Evolutionary conservation across 1,284 basidiomycete species (phyloP).

Genomic region (Fomitiporia mediterranea): DNA sequence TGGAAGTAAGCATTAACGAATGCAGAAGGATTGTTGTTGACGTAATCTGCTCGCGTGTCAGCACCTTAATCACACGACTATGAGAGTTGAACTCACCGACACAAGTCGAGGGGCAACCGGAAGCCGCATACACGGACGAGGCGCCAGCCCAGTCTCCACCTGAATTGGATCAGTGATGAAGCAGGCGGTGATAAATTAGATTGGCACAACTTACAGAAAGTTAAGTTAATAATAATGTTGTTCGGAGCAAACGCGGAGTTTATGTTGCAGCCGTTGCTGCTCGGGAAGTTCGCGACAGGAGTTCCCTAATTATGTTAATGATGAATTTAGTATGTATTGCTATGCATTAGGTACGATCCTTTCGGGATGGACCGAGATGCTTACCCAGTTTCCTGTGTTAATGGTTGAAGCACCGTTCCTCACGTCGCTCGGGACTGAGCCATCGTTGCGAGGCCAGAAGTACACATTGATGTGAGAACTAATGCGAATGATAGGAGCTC

Average conservation of each 20-base stretch:
- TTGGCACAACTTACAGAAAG: conserved; percentile 31
- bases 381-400: conserved; percentile 42
- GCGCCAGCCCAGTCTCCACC: conserved; percentile 21
- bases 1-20: conserved; percentile 18
- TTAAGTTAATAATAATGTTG: conserved; percentile 43
- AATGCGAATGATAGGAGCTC: conserved; percentile 28
- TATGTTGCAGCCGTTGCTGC: conserved; percentile 40
- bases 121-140: conserved; percentile 7
- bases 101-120: conserved; percentile 9
- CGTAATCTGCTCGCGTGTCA: conserved; percentile 12
- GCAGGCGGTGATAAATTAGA: no score
- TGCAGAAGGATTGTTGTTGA: conserved; percentile 20
- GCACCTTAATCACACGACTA: no score
- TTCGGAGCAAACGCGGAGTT: conserved; percentile 37
- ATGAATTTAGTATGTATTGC: no score
- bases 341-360: conserved; percentile 14
- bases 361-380: conserved; percentile 11
- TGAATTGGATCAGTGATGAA: no score
- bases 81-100: conserved; percentile 17
- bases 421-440: conserved; percentile 38
- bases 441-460: conserved; percentile 45
- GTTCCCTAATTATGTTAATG: conserved; percentile 31
- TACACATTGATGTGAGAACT: conserved; percentile 41
- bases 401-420: conserved; percentile 33
- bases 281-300: conserved; percentile 40